Percentiles rank a stretch among this genome's conserved stretches.
Conservation (phyloP, 495 filamentous ascomycete genomes). For the Rusavskia elegans region DNA sequence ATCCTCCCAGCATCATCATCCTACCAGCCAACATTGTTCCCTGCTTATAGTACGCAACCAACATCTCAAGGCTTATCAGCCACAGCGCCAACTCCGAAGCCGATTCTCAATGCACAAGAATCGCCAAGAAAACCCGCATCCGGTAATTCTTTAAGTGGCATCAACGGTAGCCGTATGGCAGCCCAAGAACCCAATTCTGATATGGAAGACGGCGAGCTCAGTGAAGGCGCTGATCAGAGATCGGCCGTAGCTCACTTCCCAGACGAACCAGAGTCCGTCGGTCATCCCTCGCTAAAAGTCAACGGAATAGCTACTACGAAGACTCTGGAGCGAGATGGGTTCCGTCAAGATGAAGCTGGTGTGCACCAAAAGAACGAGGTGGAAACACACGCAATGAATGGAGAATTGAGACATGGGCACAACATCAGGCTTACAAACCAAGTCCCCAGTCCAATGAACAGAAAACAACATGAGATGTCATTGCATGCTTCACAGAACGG, state of each 20-base stretch:
- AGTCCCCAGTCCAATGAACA: background rate
- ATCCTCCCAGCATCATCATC: too few species aligned
- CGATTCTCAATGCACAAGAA: background rate
- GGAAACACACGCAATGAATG: background rate
- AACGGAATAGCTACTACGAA: background rate
- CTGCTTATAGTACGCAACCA: too few species aligned
- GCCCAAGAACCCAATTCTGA: slow-evolving; percentile 1
- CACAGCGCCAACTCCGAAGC: background rate
- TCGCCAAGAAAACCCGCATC: background rate
- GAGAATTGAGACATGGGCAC: background rate
- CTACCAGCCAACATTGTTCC: too few species aligned
- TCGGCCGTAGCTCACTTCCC: slow-evolving; percentile 1
- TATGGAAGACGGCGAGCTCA: slow-evolving; percentile 62
- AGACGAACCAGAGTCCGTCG: background rate
- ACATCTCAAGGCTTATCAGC: background rate
- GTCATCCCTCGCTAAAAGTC: background rate
- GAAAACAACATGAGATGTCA: background rate
- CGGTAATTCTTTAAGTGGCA: background rate
- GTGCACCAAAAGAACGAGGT: background rate
- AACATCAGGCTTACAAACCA: background rate
- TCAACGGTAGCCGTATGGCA: background rate
- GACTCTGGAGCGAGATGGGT: background rate
- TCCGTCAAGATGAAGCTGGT: background rate
- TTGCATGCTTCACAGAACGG: background rate
- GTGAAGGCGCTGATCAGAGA: slow-evolving; percentile 43